Conservation (phyloP, 106 monocot species). For the Dioscorea dumetorum region DNA sequence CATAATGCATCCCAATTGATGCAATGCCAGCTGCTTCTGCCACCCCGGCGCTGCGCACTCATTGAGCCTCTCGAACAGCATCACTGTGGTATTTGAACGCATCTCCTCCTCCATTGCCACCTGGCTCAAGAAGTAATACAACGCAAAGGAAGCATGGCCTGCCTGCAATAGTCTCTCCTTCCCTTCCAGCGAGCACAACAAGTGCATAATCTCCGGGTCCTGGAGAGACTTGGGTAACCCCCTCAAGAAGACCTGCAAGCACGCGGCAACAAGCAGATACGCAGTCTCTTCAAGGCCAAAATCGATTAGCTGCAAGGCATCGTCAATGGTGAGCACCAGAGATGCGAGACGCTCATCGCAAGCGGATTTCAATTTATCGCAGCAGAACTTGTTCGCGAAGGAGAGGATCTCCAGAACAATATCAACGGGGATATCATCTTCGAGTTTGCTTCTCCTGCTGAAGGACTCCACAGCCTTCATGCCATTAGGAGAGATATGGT, state of each 20-base stretch:
- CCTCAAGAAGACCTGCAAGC: slow-evolving; percentile 83
- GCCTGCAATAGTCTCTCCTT: slow-evolving; percentile 39
- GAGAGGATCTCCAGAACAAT: slow-evolving; percentile 63
- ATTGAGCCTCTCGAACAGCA: slow-evolving; percentile 76
- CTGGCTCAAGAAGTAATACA: slow-evolving; percentile 83
- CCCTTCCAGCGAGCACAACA: slow-evolving; percentile 69
- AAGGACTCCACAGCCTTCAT: slow-evolving; percentile 60
- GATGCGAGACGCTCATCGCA: slow-evolving; percentile 70
- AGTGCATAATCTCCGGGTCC: slow-evolving; percentile 34
- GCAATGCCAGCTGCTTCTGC: slow-evolving; percentile 85
- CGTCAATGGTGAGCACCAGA: slow-evolving; percentile 45
- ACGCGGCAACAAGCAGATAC: slow-evolving; percentile 63
- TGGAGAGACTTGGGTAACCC: slow-evolving; percentile 62
- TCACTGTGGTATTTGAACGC: slow-evolving; percentile 73
- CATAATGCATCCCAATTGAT: slow-evolving; percentile 95
- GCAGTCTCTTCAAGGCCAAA: slow-evolving; percentile 74
- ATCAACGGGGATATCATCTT: slow-evolving; percentile 37
- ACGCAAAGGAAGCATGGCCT: slow-evolving; percentile 70
- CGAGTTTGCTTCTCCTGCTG: slow-evolving; percentile 36
- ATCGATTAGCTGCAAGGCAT: slow-evolving; percentile 69
- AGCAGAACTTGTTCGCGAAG: slow-evolving; percentile 88
- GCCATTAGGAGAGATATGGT: slow-evolving; percentile 50
- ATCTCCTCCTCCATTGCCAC: slow-evolving; percentile 93
- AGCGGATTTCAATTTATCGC: slow-evolving; percentile 63
- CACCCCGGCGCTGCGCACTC: slow-evolving; percentile 74